phyloP scores from a whole-genome alignment of 2,329 filamentous ascomycete genomes.

The Pseudomassariella vexata region DNA sequence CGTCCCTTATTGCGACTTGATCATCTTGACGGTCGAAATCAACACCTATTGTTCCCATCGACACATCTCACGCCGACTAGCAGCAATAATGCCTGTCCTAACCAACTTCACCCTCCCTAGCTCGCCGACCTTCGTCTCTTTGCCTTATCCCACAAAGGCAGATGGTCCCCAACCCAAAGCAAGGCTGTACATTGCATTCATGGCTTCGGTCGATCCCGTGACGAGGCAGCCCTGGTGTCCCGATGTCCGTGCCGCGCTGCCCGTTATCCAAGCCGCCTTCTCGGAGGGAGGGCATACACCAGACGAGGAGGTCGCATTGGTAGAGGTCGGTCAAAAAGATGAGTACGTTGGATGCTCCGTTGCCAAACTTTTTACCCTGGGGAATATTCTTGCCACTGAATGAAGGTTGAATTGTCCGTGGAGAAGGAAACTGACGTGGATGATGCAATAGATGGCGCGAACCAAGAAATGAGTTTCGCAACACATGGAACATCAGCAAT shows the following conservation, averaged over 20 bases:
- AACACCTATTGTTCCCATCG: no score
- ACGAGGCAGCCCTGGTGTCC: constrained; percentile 33
- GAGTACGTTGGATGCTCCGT: constrained; percentile 20
- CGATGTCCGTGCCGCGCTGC: constrained; percentile 30
- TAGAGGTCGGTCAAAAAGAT: constrained; percentile 27
- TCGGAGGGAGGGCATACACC: no score
- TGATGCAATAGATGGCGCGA: constrained; percentile 26
- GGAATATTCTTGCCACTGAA: background rate
- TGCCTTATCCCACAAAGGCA: no score
- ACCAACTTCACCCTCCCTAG: no score
- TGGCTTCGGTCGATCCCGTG: constrained; percentile 26
- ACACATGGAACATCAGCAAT: constrained; percentile 25
- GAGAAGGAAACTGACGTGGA: background rate
- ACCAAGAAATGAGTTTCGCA: constrained; percentile 25
- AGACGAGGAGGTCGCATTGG: constrained; percentile 16
- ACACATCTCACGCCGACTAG: no score
- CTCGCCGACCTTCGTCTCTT: no score
- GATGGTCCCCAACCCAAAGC: no score
- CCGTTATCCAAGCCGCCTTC: constrained; percentile 25
- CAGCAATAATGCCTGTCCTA: no score
- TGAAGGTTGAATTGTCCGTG: background rate
- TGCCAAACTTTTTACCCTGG: background rate
- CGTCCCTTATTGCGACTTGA: no score
- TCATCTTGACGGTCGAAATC: no score
- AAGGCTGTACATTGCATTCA: constrained; percentile 28